Evolutionary conservation across 179 eudicot species (phyloP), one percentile per base, ranked within the genome.

Genomic region (Pouteria campechiana): DNA sequence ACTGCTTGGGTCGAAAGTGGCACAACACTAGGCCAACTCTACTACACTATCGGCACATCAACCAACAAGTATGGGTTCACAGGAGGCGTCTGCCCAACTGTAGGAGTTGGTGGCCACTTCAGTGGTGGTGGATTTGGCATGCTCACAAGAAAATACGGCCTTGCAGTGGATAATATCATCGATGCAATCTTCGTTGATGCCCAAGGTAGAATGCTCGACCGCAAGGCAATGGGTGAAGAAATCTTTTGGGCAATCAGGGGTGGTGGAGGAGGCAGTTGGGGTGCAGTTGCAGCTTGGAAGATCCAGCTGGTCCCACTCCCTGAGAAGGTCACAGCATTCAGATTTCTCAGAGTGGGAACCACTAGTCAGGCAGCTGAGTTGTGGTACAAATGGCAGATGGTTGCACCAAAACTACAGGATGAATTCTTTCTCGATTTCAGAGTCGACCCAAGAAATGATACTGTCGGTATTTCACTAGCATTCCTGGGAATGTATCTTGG

Each of bases 221-320:
- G 83, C 37, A 63, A 49, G 3, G 41, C 53, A 2, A 77, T 74
- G 83, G 92, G 86, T 10, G 86, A 83, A 50, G 86, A 80, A n/a
- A 78, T 74, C 20, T 80, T 80, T 58, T 83, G 86, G 86, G 90
- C 90, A 2, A 51, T 76, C 3, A 48, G 85, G 14, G 94, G 94
- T 3, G 86, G 94, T 0, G 90, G 94, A 3, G 90, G 86, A 1
- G 94, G 90, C 0, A 56, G 44, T 11, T 83, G 64, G 57, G 86
- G 94, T 3, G 49, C 80, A 17, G 56, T 84, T 1, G 70, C 65
- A 46, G 80, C 77, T 1, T 84, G 86, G 90, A 84, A 77, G 42
- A 66, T 83, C 24, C 32, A 70, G 11, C 32, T 84, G 31, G 60
- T 68, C 4, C 25, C 34, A 32, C 74, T 84, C 0, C 76, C 92